Conservation (phyloP, 768 basidiomycete species). For the Floccularia luteovirens region DNA sequence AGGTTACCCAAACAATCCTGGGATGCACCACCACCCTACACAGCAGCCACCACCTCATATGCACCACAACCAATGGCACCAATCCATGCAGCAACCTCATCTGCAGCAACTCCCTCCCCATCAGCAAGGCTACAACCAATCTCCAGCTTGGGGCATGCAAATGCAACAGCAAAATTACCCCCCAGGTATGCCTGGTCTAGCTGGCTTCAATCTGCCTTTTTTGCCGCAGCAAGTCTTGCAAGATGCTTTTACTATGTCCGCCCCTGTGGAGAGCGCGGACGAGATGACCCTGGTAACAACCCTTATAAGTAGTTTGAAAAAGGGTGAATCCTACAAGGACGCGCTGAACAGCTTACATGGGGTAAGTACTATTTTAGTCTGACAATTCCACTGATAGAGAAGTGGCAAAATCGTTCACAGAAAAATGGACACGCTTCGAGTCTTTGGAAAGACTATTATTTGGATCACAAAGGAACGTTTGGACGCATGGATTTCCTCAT, state of each 20-base stretch:
- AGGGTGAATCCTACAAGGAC: constrained; percentile 49
- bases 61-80: constrained; percentile 20
- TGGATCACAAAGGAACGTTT: constrained; percentile 61
- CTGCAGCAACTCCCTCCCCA: constrained; percentile 22
- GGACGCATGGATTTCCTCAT: constrained; percentile 35
- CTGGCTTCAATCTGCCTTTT: constrained; percentile 30
- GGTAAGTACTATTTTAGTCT: constrained; percentile 28
- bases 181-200: constrained; percentile 22
- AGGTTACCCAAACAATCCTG: constrained; percentile 8
- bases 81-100: constrained; percentile 11
- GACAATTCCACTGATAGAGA: not conserved
- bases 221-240: constrained; percentile 49
- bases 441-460: constrained; percentile 77
- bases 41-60: constrained; percentile 12
- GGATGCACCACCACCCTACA: constrained; percentile 17
- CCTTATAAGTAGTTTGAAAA: constrained; percentile 28
- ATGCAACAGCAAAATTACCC: constrained; percentile 21
- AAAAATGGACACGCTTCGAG: constrained; percentile 45
- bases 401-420: constrained; percentile 14
- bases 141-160: constrained; percentile 23
- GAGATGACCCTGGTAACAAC: constrained; percentile 52
- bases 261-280: constrained; percentile 48
- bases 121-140: no score
- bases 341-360: constrained; percentile 64
- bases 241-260: constrained; percentile 44